These are phyloP conservation scores for Kurtzmaniella cleridarum DNA, from an alignment of 805 yeast species.

Conservation along the genomic window DNA sequence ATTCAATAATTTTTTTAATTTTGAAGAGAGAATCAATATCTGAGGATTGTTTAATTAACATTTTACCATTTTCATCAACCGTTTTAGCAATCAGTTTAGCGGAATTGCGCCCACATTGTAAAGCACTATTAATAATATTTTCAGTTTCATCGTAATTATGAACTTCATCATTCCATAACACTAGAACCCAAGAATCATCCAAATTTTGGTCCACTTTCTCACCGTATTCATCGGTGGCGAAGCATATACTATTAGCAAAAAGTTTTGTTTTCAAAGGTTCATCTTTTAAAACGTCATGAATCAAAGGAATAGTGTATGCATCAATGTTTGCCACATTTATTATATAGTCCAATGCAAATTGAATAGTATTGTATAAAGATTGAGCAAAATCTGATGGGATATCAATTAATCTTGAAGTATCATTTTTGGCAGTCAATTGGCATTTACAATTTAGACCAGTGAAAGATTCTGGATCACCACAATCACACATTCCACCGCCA, in stretches of 20 bases:
- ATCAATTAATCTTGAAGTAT: slow-evolving; percentile 1
- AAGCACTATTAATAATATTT: slow-evolving; percentile 36
- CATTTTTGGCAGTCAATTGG: slow-evolving; percentile 6
- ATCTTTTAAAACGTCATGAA: slow-evolving; percentile 25
- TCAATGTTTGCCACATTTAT: slow-evolving; percentile 38
- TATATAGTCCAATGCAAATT: slow-evolving; percentile 34
- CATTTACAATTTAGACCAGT: slow-evolving; percentile 47
- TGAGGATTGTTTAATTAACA: slow-evolving; percentile 35
- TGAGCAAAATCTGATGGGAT: slow-evolving; percentile 10
- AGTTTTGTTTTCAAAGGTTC: slow-evolving; percentile 16
- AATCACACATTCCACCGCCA: slow-evolving; percentile 16
- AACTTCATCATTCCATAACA: slow-evolving; percentile 77
- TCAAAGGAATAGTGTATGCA: slow-evolving; percentile 34
- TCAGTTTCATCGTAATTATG: slow-evolving; percentile 58
- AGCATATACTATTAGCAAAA: slow-evolving; percentile 25
- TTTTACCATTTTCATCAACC: slow-evolving; percentile 48
- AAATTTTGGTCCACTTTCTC: slow-evolving; percentile 28
- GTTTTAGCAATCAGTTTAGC: slow-evolving; percentile 36
- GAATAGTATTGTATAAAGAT: slow-evolving; percentile 23
- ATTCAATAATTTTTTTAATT: slow-evolving; percentile 35
- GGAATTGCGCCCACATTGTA: slow-evolving; percentile 15
- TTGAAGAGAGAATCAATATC: slow-evolving; percentile 17
- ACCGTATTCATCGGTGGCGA: slow-evolving; percentile 29
- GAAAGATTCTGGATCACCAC: slow-evolving; percentile 28
- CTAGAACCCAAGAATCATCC: slow-evolving; percentile 34